Conservation (phyloP, 108 stramenopile species). For the Cyclotella kingstonii region DNA sequence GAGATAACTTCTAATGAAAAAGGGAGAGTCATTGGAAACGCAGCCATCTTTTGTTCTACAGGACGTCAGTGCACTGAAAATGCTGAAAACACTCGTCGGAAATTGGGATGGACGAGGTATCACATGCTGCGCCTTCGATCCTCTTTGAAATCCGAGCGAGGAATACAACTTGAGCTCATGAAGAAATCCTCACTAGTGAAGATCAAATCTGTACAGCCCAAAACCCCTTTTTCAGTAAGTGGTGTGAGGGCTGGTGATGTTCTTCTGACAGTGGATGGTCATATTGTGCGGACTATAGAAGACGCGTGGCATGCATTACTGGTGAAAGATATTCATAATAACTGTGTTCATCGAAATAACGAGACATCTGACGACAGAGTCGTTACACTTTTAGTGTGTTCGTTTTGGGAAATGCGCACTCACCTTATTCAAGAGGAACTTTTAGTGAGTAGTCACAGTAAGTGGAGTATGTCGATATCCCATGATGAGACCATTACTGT, state of each 20-base stretch:
- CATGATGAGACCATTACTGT: slow-evolving; percentile 3
- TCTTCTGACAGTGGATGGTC: slow-evolving; percentile 14
- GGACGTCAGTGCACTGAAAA: neutral
- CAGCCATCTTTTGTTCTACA: too few species aligned
- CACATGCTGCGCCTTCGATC: neutral
- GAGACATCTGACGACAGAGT: neutral
- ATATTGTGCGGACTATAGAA: neutral
- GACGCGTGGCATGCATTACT: neutral
- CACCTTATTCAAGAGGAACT: slow-evolving; percentile 10
- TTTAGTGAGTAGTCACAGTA: neutral
- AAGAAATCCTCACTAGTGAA: neutral
- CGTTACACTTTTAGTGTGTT: slow-evolving; percentile 12
- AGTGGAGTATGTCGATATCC: slow-evolving; percentile 6
- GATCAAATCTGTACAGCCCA: slow-evolving; percentile 6
- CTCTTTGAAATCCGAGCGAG: neutral
- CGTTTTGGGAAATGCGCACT: slow-evolving; percentile 19
- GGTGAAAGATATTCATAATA: neutral
- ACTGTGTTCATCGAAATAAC: neutral
- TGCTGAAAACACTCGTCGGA: neutral
- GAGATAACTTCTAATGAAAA: neutral
- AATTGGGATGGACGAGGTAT: neutral
- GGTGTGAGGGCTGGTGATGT: slow-evolving; percentile 17
- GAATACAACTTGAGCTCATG: neutral
- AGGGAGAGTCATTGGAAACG: too few species aligned
- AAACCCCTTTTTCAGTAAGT: slow-evolving; percentile 5